Percentiles rank a stretch among this genome's conserved stretches.
Conservation (phyloP, 2,329 filamentous ascomycete species). For the Nannizzia gypsea region DNA sequence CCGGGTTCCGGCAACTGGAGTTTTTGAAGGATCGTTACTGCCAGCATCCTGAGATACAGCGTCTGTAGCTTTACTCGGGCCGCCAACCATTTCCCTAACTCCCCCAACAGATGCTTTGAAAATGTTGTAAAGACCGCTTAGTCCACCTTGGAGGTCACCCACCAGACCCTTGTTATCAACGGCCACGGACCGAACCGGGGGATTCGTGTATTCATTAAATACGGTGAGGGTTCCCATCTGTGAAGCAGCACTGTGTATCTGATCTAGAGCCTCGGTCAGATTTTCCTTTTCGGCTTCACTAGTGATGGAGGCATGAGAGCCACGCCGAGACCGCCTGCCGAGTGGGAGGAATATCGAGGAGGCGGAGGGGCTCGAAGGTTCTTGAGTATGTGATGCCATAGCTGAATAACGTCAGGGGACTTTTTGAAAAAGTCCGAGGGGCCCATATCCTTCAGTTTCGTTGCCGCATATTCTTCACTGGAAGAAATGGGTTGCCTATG, state of each 20-base stretch:
- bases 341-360: slow-evolving; percentile 36
- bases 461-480: neutral
- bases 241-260: slow-evolving; percentile 81
- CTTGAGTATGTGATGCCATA: slow-evolving; percentile 29
- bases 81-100: slow-evolving; percentile 43
- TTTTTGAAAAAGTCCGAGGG: neutral
- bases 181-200: slow-evolving; percentile 49
- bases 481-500: neutral
- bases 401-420: neutral
- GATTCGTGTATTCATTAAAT: slow-evolving; percentile 74
- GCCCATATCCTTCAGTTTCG: neutral
- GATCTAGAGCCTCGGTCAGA: slow-evolving; percentile 64
- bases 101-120: slow-evolving; percentile 72
- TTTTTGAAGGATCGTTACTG: slow-evolving; percentile 13
- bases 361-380: slow-evolving; percentile 32
- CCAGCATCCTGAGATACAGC: slow-evolving; percentile 18
- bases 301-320: slow-evolving; percentile 41
- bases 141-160: slow-evolving; percentile 68
- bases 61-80: slow-evolving; percentile 24
- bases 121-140: slow-evolving; percentile 80
- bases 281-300: slow-evolving; percentile 58
- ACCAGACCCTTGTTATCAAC: slow-evolving; percentile 58
- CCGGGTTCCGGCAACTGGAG: slow-evolving; percentile 7
- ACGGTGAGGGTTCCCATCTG: slow-evolving; percentile 75
- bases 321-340: slow-evolving; percentile 30